These are phyloP conservation scores for Crinitomyces ghanaensis DNA, from an alignment of 805 yeast species.

Conservation along the genomic window DNA sequence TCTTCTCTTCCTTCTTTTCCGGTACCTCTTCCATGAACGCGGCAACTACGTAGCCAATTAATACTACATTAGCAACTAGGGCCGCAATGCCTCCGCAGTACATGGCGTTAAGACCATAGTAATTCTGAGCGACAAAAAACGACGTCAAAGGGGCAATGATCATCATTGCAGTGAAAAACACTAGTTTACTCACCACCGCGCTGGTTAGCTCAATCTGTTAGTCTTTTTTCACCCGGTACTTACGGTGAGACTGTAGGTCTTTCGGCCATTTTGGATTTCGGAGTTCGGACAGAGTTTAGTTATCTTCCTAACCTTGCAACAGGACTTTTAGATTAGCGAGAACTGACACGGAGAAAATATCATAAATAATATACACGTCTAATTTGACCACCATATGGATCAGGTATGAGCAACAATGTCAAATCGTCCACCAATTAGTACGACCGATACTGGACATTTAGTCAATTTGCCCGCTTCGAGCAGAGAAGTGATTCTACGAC, in stretches of 20 bases:
- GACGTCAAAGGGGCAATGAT: slow-evolving; percentile 47
- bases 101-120: slow-evolving; percentile 36
- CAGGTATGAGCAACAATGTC: too few species aligned
- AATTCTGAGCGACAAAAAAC: slow-evolving; percentile 40
- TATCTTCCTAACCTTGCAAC: neutral
- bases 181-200: slow-evolving; percentile 36
- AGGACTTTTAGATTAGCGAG: neutral
- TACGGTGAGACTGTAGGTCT: too few species aligned
- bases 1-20: slow-evolving; percentile 12
- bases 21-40: slow-evolving; percentile 53
- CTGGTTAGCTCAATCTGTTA: slow-evolving; percentile 6
- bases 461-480: too few species aligned
- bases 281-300: slow-evolving; percentile 5
- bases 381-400: too few species aligned
- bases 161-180: slow-evolving; percentile 62
- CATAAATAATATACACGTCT: too few species aligned
- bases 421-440: too few species aligned
- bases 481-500: too few species aligned
- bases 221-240: too few species aligned
- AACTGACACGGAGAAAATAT: too few species aligned
- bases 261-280: slow-evolving; percentile 8
- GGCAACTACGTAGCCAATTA: slow-evolving; percentile 54
- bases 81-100: slow-evolving; percentile 68
- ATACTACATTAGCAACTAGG: slow-evolving; percentile 53
- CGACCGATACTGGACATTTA: too few species aligned